Base-by-base conservation (phyloP, 202 grass and related monocot species). In the Elaeis oleifera region DNA sequence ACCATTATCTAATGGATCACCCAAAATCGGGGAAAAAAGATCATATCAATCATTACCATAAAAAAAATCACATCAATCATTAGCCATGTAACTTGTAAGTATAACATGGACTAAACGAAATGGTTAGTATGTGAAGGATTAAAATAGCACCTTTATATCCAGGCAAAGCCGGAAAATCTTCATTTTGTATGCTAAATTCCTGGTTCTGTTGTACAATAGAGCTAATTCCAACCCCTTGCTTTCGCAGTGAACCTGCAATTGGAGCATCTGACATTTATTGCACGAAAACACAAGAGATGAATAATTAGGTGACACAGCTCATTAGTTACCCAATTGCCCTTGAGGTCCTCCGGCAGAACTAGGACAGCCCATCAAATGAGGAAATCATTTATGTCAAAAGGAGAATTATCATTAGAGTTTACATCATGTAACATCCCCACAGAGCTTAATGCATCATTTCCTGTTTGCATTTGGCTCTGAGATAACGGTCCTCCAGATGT, bases 161-260 rank as follows among this genome's bases (percentile, higher is more conserved):
- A 64, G 94, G 94, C 68, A 97, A 92, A 79, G 94, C 88, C 9
- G 94, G 94, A 56, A 97, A 97, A 79, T 97, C 88, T 83, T 97
- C 94, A 75, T 89, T 97, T 71, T 97, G 94, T 75, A 97, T 92
- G 75, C 88, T 97, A 73, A 97, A 97, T 79, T 97, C 94, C 74
- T 97, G 94, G 73, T 78, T 99, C 81, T 99, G 88, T 70, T 99
- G 94, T 27, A 92, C 88, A 67, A 99, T 92, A 56, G 75, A 67
- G 20, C 57, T 89, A 80, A 99, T 88, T 74, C 92, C 91, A 71
- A 88, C 83, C 70, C 87, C 94, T 85, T 89, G 94, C 65, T 99
- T 99, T 53, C 80, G 75, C 56, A 89, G 57, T 67, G 88, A 76
- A 49, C 94, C 94, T 99, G 76, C 56, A 74, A 66, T 84, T 77